Evolutionary conservation across 306 rosid species (phyloP).

Genomic region (Quercus robur): DNA sequence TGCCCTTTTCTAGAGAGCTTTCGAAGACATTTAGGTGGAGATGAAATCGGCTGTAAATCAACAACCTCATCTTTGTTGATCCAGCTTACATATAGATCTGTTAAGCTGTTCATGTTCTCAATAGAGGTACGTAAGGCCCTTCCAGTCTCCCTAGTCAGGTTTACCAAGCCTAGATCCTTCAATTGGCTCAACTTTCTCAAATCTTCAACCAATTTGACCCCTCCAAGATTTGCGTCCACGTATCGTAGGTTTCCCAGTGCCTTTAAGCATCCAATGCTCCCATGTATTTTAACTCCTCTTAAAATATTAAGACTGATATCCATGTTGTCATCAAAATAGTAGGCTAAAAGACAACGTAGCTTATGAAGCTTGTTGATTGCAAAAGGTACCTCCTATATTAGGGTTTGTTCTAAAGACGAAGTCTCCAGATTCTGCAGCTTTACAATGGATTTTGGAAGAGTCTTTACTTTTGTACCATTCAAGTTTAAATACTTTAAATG

Average conservation of each 20-base stretch:
- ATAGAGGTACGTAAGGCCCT: neutral
- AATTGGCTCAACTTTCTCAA: neutral
- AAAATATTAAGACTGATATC: neutral
- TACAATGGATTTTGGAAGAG: too few species aligned
- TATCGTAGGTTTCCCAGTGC: neutral
- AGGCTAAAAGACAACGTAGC: neutral
- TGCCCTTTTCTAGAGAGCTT: neutral
- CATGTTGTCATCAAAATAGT: neutral
- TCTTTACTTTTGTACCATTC: too few species aligned
- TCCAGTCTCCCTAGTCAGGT: neutral
- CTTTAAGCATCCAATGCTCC: neutral
- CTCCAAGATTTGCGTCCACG: neutral
- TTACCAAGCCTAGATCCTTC: neutral
- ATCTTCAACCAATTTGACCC: neutral
- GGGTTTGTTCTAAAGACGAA: too few species aligned
- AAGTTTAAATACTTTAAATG: too few species aligned
- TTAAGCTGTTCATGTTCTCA: neutral
- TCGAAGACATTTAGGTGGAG: neutral
- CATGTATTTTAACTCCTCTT: neutral
- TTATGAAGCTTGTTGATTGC: too few species aligned
- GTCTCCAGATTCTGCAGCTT: too few species aligned
- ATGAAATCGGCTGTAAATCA: neutral
- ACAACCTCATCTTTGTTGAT: too few species aligned
- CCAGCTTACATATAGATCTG: neutral
- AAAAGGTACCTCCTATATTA: too few species aligned